Conservation (phyloP, 73 alveolate genomes). For the Paraurostyla sp. region DNA sequence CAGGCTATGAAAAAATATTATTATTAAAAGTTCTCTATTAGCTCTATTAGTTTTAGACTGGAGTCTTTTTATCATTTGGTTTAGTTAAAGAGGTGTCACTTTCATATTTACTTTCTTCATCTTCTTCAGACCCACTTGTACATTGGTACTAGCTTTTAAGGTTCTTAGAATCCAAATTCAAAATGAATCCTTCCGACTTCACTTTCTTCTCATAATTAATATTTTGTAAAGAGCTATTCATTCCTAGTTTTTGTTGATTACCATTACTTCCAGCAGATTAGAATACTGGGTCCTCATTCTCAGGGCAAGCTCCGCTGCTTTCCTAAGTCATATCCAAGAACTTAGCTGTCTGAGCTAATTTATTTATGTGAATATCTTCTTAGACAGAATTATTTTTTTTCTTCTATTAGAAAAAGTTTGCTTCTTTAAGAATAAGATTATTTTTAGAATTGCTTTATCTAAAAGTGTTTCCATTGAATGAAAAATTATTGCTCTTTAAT, state of each 20-base stretch:
- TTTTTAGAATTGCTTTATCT: not conserved
- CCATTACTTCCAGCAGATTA: no score
- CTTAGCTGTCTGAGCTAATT: not conserved
- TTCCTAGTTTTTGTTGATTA: no score
- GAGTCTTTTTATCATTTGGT: not conserved
- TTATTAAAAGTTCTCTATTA: not conserved
- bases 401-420: not conserved
- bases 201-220: no score
- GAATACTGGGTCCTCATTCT: no score
- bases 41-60: not conserved
- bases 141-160: no score
- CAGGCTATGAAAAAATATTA: not conserved
- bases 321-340: conserved; percentile 6
- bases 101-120: not conserved
- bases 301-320: conserved; percentile 34
- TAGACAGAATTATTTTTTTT: not conserved
- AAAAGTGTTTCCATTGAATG: not conserved
- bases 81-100: not conserved
- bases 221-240: no score
- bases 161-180: no score
- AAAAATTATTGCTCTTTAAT: not conserved
- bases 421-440: not conserved
- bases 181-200: no score
- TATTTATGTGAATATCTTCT: not conserved
- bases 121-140: no score